Percentiles rank a stretch among this genome's conserved stretches.
Conservation (phyloP, 768 basidiomycete genomes). For the Auricularia sp. region DNA sequence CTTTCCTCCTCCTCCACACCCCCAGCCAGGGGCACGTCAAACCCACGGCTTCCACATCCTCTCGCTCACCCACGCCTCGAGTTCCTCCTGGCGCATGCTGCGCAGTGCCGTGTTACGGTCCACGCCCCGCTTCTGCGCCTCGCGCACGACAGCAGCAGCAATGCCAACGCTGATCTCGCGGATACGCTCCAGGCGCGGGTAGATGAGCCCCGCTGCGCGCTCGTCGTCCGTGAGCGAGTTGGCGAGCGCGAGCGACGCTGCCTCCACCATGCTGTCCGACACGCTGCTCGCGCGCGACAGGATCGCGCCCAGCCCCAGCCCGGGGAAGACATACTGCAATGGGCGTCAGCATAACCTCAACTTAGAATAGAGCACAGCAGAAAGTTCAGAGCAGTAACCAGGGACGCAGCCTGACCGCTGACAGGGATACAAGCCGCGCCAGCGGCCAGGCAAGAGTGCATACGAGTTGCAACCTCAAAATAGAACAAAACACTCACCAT, state of each 20-base stretch:
- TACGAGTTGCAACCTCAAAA: no score
- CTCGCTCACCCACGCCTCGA: slow-evolving; percentile 42
- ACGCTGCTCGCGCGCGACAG: slow-evolving; percentile 57
- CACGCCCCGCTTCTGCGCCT: slow-evolving; percentile 62
- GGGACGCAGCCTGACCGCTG: no score
- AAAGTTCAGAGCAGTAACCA: not conserved
- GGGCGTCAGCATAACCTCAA: not conserved
- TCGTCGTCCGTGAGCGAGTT: slow-evolving; percentile 66
- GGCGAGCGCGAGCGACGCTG: slow-evolving; percentile 72
- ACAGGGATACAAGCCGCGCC: no score
- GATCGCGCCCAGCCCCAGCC: slow-evolving; percentile 73
- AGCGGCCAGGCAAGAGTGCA: no score
- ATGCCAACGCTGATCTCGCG: slow-evolving; percentile 76
- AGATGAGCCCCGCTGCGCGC: slow-evolving; percentile 53
- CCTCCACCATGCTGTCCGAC: slow-evolving; percentile 84
- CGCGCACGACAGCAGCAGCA: slow-evolving; percentile 63
- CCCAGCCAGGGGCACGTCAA: not conserved
- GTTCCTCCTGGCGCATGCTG: slow-evolving; percentile 42
- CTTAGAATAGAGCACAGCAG: no score
- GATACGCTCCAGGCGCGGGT: slow-evolving; percentile 74
- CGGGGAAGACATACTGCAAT: slow-evolving; percentile 27
- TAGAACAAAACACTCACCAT: slow-evolving; percentile 40
- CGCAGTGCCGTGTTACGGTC: slow-evolving; percentile 48
- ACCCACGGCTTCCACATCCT: slow-evolving; percentile 65
- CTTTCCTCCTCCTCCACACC: no score